Evolutionary conservation across 768 basidiomycete genomes (phyloP).

Genomic region (Suillus sp.): DNA sequence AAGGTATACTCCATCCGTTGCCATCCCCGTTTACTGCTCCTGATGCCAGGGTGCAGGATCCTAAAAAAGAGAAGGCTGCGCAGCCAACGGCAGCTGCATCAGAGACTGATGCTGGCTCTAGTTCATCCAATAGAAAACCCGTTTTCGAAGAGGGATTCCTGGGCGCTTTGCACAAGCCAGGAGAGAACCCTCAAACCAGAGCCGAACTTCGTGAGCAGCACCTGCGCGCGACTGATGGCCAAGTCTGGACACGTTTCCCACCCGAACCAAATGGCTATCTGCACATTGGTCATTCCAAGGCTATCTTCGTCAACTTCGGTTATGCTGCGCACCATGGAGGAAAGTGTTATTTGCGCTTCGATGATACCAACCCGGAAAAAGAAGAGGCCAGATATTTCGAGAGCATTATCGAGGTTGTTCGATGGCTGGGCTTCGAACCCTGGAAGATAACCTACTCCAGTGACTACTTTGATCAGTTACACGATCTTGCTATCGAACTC

Average conservation of each 20-base stretch:
- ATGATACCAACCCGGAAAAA: slow-evolving; percentile 98
- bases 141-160: slow-evolving; percentile 97
- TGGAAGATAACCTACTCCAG: slow-evolving; percentile 99
- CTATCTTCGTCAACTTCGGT: slow-evolving; percentile 98
- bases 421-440: slow-evolving; percentile 97
- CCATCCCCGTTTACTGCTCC: not conserved
- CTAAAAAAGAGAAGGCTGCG: slow-evolving; percentile 46
- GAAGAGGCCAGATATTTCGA: slow-evolving; percentile 97
- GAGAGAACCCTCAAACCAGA: slow-evolving; percentile 87
- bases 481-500: slow-evolving; percentile 84
- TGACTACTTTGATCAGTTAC: slow-evolving; percentile 89
- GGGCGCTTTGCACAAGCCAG: slow-evolving; percentile 88
- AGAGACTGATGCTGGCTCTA: slow-evolving; percentile 38
- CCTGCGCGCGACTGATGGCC: slow-evolving; percentile 74
- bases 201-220: slow-evolving; percentile 80
- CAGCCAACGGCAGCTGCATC: slow-evolving; percentile 34
- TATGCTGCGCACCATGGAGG: slow-evolving; percentile 95
- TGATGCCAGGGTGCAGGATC: slow-evolving; percentile 38
- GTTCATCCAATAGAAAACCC: slow-evolving; percentile 47
- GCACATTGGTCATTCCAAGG: slow-evolving; percentile 96
- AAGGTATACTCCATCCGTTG: slow-evolving; percentile 48
- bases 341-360: slow-evolving; percentile 90
- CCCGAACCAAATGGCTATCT: slow-evolving; percentile 98
- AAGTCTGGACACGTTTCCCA: slow-evolving; percentile 95
- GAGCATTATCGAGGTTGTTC: slow-evolving; percentile 90